Evolutionary conservation across 306 rosid genomes (phyloP), one percentile per base, ranked within the genome.

Genomic region (Lupinus albus): DNA sequence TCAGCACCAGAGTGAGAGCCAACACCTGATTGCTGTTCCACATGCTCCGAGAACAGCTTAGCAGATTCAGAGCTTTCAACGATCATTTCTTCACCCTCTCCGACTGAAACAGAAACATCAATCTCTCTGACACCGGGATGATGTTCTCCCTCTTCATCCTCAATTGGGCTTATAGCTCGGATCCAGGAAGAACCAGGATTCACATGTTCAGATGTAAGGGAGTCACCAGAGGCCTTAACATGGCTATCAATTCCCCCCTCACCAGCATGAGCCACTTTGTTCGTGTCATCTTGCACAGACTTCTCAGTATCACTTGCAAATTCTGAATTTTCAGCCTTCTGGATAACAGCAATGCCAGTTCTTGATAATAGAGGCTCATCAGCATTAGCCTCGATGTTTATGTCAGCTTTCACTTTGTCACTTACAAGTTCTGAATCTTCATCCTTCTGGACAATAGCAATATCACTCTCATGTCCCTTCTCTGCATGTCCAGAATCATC

Each of bases 61-160:
- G 90, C 86, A 59, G 88, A 86, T 70, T 84, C 97, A 42, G 88
- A 80, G 64, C 89, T 83, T 44, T 86, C 97, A 81, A 80, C 84
- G 21, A 82, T 63, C 81, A 77, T 76, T 51, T 76, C 91, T 32
- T 85, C 99, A 68, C 61, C 89, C 53, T 78, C 84, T 72, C 7
- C 83, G 46, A 87, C 95, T 6, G 84, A 80, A 49, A 58, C 45
- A 0, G 78, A 82, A 71, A 76, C 87, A 57, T 76, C 85, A 60
- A 62, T 15, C 77, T 68, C 95, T 45, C 71, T 78, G 17, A 68
- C 87, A 57, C 72, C 80, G 3, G 15, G 33, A 61, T 20, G 63
- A 12, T 50, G 60, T 41, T 77, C 78, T 57, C 56, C 79, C 57
- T 71, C 84, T 15, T 76, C 82, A 39, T 39, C 79, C 68, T 67